Evolutionary conservation across 2,329 filamentous ascomycete genomes (phyloP).

Genomic region (Beauveria sp.): DNA sequence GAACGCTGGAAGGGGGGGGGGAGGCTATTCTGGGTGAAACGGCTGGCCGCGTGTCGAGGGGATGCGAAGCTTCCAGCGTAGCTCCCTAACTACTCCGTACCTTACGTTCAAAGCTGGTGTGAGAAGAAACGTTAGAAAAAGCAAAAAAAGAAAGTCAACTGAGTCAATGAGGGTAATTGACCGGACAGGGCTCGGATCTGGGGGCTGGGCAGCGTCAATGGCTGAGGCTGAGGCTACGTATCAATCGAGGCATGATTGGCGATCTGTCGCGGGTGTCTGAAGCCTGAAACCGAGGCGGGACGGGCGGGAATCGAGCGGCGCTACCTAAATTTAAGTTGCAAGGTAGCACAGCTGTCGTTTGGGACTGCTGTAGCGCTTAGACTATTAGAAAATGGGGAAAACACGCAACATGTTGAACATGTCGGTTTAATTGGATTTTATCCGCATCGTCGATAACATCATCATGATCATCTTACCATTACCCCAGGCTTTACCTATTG

Average conservation of each 20-base stretch:
- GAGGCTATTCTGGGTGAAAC: neutral
- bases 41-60: neutral
- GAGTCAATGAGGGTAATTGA: neutral
- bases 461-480: too few relatives aligned
- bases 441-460: too few relatives aligned
- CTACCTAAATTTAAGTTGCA: too few relatives aligned
- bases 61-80: neutral
- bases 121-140: too few relatives aligned
- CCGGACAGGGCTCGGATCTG: neutral
- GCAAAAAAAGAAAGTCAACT: neutral
- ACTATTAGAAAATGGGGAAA: too few relatives aligned
- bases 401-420: too few relatives aligned
- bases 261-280: neutral
- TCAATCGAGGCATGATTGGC: neutral
- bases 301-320: too few relatives aligned
- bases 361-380: neutral
- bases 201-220: neutral
- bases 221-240: neutral
- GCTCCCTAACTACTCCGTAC: neutral
- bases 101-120: too few relatives aligned
- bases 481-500: too few relatives aligned
- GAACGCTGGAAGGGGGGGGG: too few relatives aligned
- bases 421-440: too few relatives aligned
- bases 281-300: neutral
- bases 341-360: too few relatives aligned